These are phyloP conservation scores for Alternaria solani DNA, from an alignment of 2,329 filamentous ascomycete genomes.

Conservation along the genomic window DNA sequence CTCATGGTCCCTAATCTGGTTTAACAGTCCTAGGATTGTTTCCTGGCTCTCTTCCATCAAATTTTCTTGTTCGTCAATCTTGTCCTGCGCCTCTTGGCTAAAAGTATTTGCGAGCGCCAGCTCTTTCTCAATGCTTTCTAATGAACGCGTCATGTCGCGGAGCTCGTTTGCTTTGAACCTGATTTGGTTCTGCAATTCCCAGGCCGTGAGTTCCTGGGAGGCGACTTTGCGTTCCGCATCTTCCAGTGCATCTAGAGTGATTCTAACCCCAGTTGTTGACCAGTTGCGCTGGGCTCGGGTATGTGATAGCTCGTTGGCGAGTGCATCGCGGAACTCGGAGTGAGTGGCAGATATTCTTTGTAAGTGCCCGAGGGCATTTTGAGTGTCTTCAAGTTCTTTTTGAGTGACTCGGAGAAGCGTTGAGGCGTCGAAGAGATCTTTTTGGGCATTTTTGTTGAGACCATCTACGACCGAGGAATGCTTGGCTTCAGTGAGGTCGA, in stretches of 20 bases:
- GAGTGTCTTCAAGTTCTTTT: background rate
- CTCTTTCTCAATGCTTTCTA: background rate
- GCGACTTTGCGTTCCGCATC: background rate
- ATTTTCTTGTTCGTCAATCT: background rate
- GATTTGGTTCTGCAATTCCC: constrained; percentile 9
- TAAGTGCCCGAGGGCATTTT: background rate
- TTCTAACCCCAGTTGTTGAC: background rate
- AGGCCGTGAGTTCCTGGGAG: background rate
- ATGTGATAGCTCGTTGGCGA: background rate
- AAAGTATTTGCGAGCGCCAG: background rate
- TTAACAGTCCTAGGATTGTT: background rate
- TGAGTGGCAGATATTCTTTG: background rate
- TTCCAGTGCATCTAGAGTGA: background rate
- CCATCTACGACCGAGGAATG: background rate
- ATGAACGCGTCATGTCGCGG: constrained; percentile 4
- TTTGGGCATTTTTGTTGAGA: background rate
- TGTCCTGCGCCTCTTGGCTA: background rate
- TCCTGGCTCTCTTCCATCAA: background rate
- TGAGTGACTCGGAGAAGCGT: background rate
- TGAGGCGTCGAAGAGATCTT: background rate
- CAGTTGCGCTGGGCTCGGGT: background rate
- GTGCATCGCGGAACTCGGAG: background rate
- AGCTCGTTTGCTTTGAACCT: constrained; percentile 9
- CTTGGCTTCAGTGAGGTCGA: background rate
- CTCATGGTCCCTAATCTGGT: background rate